Percentiles rank a stretch among this genome's conserved stretches.
These are phyloP conservation scores for Saccharomycopsis phalli DNA, from an alignment of 1,139 yeast species.

Conservation along the genomic window DNA sequence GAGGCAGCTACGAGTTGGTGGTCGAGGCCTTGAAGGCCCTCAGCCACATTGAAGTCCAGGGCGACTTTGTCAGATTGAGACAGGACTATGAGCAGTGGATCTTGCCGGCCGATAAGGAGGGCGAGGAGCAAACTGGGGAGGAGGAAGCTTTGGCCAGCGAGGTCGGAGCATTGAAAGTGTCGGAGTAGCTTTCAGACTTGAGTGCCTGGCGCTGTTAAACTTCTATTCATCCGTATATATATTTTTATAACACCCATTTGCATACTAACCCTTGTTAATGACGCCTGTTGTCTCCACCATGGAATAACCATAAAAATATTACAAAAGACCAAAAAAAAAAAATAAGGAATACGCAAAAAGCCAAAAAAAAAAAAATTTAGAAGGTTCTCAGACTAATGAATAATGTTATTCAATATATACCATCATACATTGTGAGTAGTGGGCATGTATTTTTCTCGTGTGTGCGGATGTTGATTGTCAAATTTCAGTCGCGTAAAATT, in stretches of 20 bases:
- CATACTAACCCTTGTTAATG: too few species aligned
- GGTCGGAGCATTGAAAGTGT: background rate
- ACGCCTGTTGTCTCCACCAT: too few species aligned
- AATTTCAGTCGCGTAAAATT: too few species aligned
- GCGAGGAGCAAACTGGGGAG: background rate
- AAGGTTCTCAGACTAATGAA: background rate
- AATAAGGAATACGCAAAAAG: background rate
- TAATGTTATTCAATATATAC: slow-evolving; percentile 4
- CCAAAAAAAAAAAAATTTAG: background rate
- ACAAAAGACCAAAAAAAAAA: slow-evolving; percentile 1
- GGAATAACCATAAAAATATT: too few species aligned
- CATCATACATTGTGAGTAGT: too few species aligned
- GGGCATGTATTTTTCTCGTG: too few species aligned
- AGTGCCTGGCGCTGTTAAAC: too few species aligned
- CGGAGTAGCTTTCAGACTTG: too few species aligned
- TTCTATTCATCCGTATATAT: too few species aligned
- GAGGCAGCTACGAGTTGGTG: slow-evolving; percentile 39
- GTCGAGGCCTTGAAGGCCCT: slow-evolving; percentile 38
- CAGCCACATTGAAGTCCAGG: slow-evolving; percentile 35
- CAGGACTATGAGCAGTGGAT: slow-evolving; percentile 41
- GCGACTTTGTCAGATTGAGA: slow-evolving; percentile 38
- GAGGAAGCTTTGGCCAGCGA: background rate
- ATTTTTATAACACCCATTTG: too few species aligned
- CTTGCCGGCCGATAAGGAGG: slow-evolving; percentile 34
- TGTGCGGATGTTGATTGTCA: too few species aligned